These are phyloP conservation scores for Solanum paucissectum DNA, from an alignment of 257 asterid genomes.

Conservation along the genomic window DNA sequence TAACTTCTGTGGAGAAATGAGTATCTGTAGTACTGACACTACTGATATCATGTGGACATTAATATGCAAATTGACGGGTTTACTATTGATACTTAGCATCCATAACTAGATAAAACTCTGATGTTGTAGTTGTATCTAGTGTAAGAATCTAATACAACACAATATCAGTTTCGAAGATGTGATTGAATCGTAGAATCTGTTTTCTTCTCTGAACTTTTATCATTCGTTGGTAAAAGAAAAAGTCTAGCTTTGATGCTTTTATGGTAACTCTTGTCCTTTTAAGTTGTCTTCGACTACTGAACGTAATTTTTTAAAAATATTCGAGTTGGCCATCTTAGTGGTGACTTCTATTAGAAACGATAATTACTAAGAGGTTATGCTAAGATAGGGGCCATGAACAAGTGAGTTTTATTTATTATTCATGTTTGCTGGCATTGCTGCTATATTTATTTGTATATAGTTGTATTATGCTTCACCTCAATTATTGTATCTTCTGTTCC, in stretches of 20 bases:
- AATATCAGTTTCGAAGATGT: no score
- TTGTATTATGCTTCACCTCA: background rate
- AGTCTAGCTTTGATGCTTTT: background rate
- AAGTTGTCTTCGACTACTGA: background rate
- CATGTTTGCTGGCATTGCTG: background rate
- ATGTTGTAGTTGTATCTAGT: no score
- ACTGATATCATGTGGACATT: no score
- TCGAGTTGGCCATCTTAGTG: slow-evolving; percentile 80
- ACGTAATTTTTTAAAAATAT: slow-evolving; percentile 25
- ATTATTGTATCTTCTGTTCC: background rate
- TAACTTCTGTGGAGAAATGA: no score
- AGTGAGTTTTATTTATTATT: slow-evolving; percentile 17
- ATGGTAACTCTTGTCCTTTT: background rate
- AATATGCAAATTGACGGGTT: no score
- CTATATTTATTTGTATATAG: no score
- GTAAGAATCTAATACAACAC: no score
- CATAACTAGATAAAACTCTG: no score
- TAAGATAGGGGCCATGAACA: slow-evolving; percentile 61
- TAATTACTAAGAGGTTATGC: slow-evolving; percentile 57
- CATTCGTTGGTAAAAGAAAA: background rate
- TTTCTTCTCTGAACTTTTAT: no score
- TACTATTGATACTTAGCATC: no score
- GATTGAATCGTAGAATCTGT: no score
- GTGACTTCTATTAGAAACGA: slow-evolving; percentile 80
- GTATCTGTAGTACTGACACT: no score